Base-by-base conservation (phyloP, 1,284 basidiomycete species). In the Mycosarcoma mackinlayi region DNA sequence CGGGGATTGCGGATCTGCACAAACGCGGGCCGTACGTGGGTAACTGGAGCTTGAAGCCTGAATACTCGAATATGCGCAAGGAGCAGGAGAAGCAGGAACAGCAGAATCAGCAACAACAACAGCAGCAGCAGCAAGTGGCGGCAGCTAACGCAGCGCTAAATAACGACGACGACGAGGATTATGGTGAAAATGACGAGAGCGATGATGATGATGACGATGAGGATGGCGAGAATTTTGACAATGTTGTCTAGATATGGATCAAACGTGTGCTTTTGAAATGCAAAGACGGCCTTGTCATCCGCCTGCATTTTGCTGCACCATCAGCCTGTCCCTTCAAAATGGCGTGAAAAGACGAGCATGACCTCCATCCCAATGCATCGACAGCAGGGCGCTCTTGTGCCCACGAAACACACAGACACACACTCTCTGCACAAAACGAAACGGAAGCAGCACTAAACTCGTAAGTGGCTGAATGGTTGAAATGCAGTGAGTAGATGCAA, bases 1-100 rank as follows among this genome's bases (percentile, higher is more conserved):
- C 85, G 39, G 90, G 92, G 67, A 90, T 97, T 44, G 94, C 92
- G 2, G 88, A 87, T 62, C 85, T 93, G 44, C 89, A 94, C 81
- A 89, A 89, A 55, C 89, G 89, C 49, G 94, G 94, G 1, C 83
- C 84, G n/a, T 87, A 87, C 56, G 78, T 81, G 16, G 84, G 85
- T 30, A 83, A 85, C 73, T 87, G 84, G 75, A 73, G 73, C 27
- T 65, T 84, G 31, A 79, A 83, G 38, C 72, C 68, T 11, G 80
- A 81, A 42, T 81, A 66, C 45, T 33, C 28, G 10, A 51, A 47
- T 21, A 18, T 40, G 55, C 14, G 54, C 6, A 56, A 59, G 34
- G 54, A 73, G 35, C 21, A 58, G 24, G 62, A 64, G 49, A 39
- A 49, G 21, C 40, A 40, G 16, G 21, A 50, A 24, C 45, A 59